Base-by-base conservation (phyloP, 1,139 yeast genomes). In the Pichia sp. region DNA sequence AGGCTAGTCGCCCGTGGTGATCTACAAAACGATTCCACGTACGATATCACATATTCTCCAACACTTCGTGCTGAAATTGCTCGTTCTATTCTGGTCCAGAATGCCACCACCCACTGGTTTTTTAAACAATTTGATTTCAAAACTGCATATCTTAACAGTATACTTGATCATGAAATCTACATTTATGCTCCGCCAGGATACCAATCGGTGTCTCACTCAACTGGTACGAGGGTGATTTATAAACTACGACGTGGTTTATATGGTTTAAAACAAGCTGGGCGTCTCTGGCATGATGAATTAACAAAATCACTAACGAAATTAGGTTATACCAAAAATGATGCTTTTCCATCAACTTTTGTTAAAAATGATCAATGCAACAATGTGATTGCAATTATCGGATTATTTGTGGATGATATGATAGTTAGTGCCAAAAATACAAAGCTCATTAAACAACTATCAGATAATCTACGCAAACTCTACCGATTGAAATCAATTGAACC, bases 171-270 rank as follows among this genome's bases (percentile, higher is more conserved):
- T 6, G 35, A 14, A 14, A 32, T 14, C 22, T 32, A 23, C 2
- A 22, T 23, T 5, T 3, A 24, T 22, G 10, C 28, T 10, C 35
- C 31, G n/a, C n/a, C 8, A 18, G 31, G 23, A 2, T 29, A 15
- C 18, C 33, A 31, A 26, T n/a, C n/a, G n/a, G n/a, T n/a, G n/a
- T n/a, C n/a, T n/a, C n/a, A n/a, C n/a, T n/a, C n/a, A n/a, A n/a
- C n/a, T n/a, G n/a, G n/a, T 18, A 33, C 24, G 35, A 33, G 30
- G 35, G 35, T 33, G 35, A 18, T 33, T 14, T 33, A 25, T 30
- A 25, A 19, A 20, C 31, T 34, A n/a, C 13, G 19, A 13, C 18
- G 31, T 13, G 31, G 37, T 16, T 16, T 34, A 9, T 34, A 34
- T 19, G 37, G 37, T 13, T 25, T 34, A 6, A 26, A 18, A 20